Evolutionary conservation across 768 basidiomycete species (phyloP).

Genomic region (Mycena floridula): DNA sequence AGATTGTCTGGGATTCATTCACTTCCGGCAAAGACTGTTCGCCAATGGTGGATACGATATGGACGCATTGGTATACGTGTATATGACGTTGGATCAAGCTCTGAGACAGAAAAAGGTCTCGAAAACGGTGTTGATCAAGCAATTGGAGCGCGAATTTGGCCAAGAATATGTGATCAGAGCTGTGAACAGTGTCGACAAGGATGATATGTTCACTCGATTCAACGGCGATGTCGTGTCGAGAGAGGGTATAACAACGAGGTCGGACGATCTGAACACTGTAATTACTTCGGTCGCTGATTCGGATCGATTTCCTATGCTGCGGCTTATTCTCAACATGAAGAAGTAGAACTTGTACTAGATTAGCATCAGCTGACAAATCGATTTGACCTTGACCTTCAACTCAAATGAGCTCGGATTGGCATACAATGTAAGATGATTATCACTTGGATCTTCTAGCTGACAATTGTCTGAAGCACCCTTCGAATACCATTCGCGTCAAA

Average conservation of each 20-base stretch:
- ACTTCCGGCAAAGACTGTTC: background rate
- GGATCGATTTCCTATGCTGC: too few species aligned
- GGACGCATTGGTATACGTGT: background rate
- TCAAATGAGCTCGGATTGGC: conserved; percentile 35
- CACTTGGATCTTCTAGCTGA: conserved; percentile 1
- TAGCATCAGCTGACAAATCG: background rate
- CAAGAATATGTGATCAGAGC: background rate
- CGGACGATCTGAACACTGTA: too few species aligned
- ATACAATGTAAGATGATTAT: conserved; percentile 40
- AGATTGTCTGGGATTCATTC: background rate
- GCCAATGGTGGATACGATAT: background rate
- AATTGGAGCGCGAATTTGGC: background rate
- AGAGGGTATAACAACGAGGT: too few species aligned
- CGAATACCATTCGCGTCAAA: conserved; percentile 72
- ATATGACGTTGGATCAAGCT: background rate
- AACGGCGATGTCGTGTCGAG: too few species aligned
- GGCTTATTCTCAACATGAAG: background rate
- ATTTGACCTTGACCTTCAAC: background rate
- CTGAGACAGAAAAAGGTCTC: background rate
- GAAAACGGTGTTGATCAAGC: background rate
- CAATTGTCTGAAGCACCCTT: conserved; percentile 38
- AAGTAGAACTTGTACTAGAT: background rate
- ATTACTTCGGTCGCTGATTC: too few species aligned
- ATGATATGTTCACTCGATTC: too few species aligned
- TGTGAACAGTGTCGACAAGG: background rate